Base-by-base conservation (phyloP, 805 yeast species). In the Nakazawaea anatomiae region DNA sequence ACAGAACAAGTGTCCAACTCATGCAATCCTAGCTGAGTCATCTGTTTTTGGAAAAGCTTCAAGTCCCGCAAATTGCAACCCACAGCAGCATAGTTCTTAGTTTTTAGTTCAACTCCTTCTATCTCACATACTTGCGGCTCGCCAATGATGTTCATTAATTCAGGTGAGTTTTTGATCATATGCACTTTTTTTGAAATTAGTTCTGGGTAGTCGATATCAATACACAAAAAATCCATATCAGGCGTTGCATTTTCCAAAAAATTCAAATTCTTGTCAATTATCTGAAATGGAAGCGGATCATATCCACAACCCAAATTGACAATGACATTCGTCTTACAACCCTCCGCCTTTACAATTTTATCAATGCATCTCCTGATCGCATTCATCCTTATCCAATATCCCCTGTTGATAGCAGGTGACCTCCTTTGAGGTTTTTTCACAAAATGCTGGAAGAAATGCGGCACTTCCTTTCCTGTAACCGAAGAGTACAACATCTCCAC, bases 221-320 rank as follows among this genome's bases (percentile, higher is more conserved):
- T 65, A 60, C 86, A 87, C 1, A 70, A 63, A 6, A 80, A 62
- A 0, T 60, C 49, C 11, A 44, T 49, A 5, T 46, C 39, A 5
- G 41, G 35, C 6, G 43, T 50, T 10, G 27, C 27, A 8, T 48
- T 39, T 11, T 48, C 41, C 28, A 47, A 47, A 11, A 35, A 18
- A 39, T 47, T 29, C 58, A 57, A n/a, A 64, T 40, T 45, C 12
- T 32, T 65, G 36, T 63, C 62, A 30, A 80, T 59, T 36, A 73
- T 58, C 54, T 78, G 79, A 52, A 80, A 82, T 1, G 86, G 82
- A 43, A 79, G 58, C 1, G 86, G 85, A 62, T 79, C 83, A 63
- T 76, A 87, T 3, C 96, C 96, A 66, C 94, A 87, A 1, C 96
- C 96, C 31, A 87, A 66, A 64, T 87, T 87, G 31, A 87, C 72